A percentile compares a stretch with the other conserved stretches of the same genome.
These are phyloP conservation scores for Purpureocillium takamizusanense DNA, from an alignment of 2,329 filamentous ascomycete species.

Conservation along the genomic window DNA sequence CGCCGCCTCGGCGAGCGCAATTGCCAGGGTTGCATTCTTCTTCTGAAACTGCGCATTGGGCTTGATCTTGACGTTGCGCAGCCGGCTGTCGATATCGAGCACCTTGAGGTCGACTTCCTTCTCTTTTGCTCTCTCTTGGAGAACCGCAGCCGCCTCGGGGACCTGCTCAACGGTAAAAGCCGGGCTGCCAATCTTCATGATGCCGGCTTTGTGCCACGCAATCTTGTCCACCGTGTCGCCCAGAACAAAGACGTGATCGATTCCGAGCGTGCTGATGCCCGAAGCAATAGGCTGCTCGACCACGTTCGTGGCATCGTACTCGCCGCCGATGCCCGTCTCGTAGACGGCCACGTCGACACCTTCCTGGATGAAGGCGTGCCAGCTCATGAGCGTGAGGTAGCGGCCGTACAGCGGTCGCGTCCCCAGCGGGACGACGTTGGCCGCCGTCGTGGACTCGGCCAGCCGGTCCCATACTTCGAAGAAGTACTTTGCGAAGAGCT, in stretches of 20 bases:
- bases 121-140: conserved; percentile 42
- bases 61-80: conserved; percentile 36
- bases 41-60: conserved; percentile 50
- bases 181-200: conserved; percentile 51
- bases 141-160: conserved; percentile 31
- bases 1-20: conserved; percentile 42
- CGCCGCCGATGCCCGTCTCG: conserved; percentile 60
- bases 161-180: conserved; percentile 51
- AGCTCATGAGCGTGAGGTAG: conserved; percentile 57
- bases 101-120: conserved; percentile 38
- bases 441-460: conserved; percentile 21
- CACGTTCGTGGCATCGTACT: conserved; percentile 61
- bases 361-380: conserved; percentile 57
- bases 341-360: conserved; percentile 54
- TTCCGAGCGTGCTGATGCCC: conserved; percentile 56
- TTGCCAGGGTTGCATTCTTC: conserved; percentile 44
- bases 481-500: conserved; percentile 55
- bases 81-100: conserved; percentile 34
- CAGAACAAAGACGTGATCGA: conserved; percentile 58
- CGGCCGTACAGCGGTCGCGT: conserved; percentile 49
- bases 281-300: conserved; percentile 47
- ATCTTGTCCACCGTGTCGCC: conserved; percentile 57
- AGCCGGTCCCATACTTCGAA: conserved; percentile 59
- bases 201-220: conserved; percentile 67
- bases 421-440: conserved; percentile 24